Evolutionary conservation across 208 protist species (phyloP), one percentile per base, ranked within the genome.

Genomic region (Leishmania braziliensis): DNA sequence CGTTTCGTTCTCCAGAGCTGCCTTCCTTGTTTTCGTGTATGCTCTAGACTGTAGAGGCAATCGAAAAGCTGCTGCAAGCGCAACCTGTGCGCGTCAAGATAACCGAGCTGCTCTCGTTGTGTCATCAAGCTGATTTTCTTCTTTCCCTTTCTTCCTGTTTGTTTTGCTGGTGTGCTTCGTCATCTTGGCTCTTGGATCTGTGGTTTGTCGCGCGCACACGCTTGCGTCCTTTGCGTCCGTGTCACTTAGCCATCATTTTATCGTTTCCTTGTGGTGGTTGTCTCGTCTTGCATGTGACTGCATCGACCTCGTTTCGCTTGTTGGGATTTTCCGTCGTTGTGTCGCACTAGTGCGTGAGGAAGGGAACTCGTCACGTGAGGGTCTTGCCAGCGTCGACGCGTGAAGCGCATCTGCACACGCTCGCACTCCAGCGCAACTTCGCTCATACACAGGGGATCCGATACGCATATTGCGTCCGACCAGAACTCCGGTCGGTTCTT

Each of bases 1-100:
- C 26, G 66, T 36, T 80, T 43, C 75, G 5, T 76, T 43, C 58
- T 76, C 43, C 20, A 69, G 80, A 46, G 33, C 4, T 50, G 5
- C 56, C 26, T 70, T 66, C 16, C 18, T 69, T 79, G 10, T 73
- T 74, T 82, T 86, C 69, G 14, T 73, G 26, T 62, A 4, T 36
- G 46, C 33, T 51, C 8, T 78, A 20, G 70, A 36, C 6, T 2
- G 51, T 63, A 8, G 53, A 46, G 48, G 48, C 48, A 33, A 73
- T 26, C 6, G 26, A 5, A 56, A 1, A 18, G 18, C 43, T 46
- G 43, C 43, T 46, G 43, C 26, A 26, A 5, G 72, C 48, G 29
- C 72, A 0, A 33, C 29, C 51, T 39, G 26, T 29, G 20, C 46
- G 23, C 33, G 12, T n/a, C 53, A 54, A 46, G 33, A 46, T 8